These are phyloP conservation scores for Cryptococcus sp. DNA, from an alignment of 1,284 basidiomycete genomes.

Conservation along the genomic window DNA sequence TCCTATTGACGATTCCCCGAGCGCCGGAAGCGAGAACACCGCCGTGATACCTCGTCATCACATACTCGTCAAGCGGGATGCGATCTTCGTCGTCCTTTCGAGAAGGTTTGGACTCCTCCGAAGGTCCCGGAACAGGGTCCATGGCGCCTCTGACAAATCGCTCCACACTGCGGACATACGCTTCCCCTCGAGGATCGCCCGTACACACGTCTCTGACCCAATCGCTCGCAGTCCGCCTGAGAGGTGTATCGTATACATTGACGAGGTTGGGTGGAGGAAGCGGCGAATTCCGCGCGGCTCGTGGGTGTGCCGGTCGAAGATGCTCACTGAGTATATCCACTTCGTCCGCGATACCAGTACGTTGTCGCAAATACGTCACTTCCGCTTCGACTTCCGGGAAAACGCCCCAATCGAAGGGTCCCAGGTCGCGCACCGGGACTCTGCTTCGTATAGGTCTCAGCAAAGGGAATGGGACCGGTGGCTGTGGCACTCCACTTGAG, in stretches of 20 bases:
- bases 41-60: slow-evolving; percentile 28
- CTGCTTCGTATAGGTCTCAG: slow-evolving; percentile 20
- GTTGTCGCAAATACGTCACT: slow-evolving; percentile 14
- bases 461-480: slow-evolving; percentile 25
- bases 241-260: slow-evolving; percentile 37
- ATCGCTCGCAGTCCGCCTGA: slow-evolving; percentile 18
- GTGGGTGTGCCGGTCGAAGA: slow-evolving; percentile 23
- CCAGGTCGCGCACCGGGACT: slow-evolving; percentile 29
- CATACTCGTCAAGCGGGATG: slow-evolving; percentile 33
- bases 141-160: slow-evolving; percentile 48
- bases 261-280: slow-evolving; percentile 21
- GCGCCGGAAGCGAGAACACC: slow-evolving; percentile 26
- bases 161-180: slow-evolving; percentile 43
- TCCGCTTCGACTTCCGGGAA: slow-evolving; percentile 39
- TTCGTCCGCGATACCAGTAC: slow-evolving; percentile 19
- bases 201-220: slow-evolving; percentile 35
- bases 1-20: slow-evolving; percentile 8
- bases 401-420: slow-evolving; percentile 34
- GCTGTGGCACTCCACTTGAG: slow-evolving; percentile 17
- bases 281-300: background rate
- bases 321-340: slow-evolving; percentile 34
- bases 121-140: slow-evolving; percentile 4
- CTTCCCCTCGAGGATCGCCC: slow-evolving; percentile 44
- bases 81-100: slow-evolving; percentile 3
- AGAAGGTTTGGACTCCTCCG: background rate